A percentile compares a stretch with the other conserved stretches of the same genome.
phyloP scores from a whole-genome alignment of 2,329 filamentous ascomycete species.

The Daldinia sp. region DNA sequence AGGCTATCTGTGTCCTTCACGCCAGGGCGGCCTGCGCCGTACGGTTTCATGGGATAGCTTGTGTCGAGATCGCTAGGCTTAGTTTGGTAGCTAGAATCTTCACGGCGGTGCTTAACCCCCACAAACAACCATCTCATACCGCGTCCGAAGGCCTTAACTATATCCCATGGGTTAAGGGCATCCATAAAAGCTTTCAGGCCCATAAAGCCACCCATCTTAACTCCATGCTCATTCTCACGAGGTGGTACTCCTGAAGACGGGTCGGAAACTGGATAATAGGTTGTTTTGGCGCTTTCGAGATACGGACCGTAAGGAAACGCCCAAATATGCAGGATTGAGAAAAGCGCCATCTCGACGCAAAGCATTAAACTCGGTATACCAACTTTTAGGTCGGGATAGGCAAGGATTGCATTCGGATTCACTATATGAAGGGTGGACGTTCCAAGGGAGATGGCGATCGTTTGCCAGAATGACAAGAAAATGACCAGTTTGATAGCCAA shows the following conservation, averaged over 20 bases:
- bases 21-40: slow-evolving; percentile 43
- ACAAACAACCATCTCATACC: slow-evolving; percentile 85
- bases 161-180: slow-evolving; percentile 84
- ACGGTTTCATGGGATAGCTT: slow-evolving; percentile 53
- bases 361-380: slow-evolving; percentile 83
- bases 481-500: slow-evolving; percentile 90
- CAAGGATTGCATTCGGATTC: slow-evolving; percentile 69
- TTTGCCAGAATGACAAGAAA: slow-evolving; percentile 92
- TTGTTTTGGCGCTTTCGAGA: slow-evolving; percentile 57
- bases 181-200: slow-evolving; percentile 76
- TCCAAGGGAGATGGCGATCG: slow-evolving; percentile 62
- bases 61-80: slow-evolving; percentile 54
- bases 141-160: slow-evolving; percentile 82
- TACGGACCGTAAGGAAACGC: slow-evolving; percentile 85
- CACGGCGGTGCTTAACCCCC: slow-evolving; percentile 71
- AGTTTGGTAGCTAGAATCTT: slow-evolving; percentile 64
- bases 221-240: slow-evolving; percentile 58
- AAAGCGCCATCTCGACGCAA: slow-evolving; percentile 87
- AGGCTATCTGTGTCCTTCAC: slow-evolving; percentile 56
- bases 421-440: slow-evolving; percentile 72
- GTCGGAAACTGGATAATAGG: slow-evolving; percentile 63
- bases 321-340: slow-evolving; percentile 82
- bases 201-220: slow-evolving; percentile 73
- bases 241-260: slow-evolving; percentile 55
- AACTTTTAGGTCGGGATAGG: slow-evolving; percentile 81